These are phyloP conservation scores for Coemansia interrupta DNA, from an alignment of 192 early-diverging fungal genomes.

Conservation along the genomic window DNA sequence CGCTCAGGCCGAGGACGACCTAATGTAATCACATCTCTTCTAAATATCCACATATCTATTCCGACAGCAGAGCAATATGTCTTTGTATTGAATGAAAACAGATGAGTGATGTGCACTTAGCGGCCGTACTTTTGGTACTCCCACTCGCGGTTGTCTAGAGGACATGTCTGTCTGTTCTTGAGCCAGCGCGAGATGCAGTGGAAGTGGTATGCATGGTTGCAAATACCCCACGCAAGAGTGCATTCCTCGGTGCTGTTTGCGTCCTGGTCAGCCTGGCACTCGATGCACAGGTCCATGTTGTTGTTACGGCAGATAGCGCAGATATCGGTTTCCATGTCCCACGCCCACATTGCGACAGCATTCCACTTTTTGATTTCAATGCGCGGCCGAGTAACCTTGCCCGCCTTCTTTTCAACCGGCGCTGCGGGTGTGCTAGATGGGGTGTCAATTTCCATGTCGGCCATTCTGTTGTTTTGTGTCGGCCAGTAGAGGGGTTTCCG, in stretches of 20 bases:
- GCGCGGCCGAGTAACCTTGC: constrained; percentile 59
- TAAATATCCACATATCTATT: neutral
- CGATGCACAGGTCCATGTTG: constrained; percentile 99
- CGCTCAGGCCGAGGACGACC: constrained; percentile 57
- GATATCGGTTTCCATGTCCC: constrained; percentile 98
- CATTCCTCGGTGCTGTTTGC: constrained; percentile 90
- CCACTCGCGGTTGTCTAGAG: constrained; percentile 98
- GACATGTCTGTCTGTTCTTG: constrained; percentile 93
- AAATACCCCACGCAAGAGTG: constrained; percentile 94
- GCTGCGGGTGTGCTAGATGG: constrained; percentile 4
- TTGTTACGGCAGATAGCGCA: constrained; percentile 99
- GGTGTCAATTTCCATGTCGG: constrained; percentile 17
- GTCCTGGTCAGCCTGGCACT: constrained; percentile 97
- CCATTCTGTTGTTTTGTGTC: neutral
- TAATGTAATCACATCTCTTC: constrained; percentile 44
- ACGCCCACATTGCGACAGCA: constrained; percentile 97
- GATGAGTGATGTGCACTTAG: constrained; percentile 4
- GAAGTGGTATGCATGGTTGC: constrained; percentile 98
- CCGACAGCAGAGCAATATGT: neutral
- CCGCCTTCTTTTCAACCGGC: neutral
- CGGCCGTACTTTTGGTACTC: constrained; percentile 87
- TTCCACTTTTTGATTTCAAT: constrained; percentile 99
- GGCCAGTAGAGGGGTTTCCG: neutral
- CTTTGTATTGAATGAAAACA: neutral
- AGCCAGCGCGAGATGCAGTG: constrained; percentile 98